Evolutionary conservation across 2,329 filamentous ascomycete species (phyloP).

Genomic region (Botrytis galanthina): DNA sequence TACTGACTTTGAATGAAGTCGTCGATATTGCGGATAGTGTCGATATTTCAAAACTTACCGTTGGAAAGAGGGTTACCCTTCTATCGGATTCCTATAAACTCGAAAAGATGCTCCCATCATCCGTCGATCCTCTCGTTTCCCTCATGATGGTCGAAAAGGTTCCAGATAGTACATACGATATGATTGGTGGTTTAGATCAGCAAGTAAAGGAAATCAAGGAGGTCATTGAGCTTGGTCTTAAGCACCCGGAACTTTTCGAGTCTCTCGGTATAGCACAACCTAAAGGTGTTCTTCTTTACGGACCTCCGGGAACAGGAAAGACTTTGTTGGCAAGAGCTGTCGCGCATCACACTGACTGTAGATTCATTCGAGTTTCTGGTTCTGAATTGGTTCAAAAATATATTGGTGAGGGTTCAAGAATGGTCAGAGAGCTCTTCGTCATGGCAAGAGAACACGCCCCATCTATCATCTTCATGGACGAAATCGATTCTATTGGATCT

Average conservation of each 20-base stretch:
- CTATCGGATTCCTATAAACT: slow-evolving; percentile 98
- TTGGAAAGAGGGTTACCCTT: slow-evolving; percentile 95
- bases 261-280: slow-evolving; percentile 98
- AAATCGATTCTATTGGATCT: slow-evolving; percentile 98
- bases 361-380: slow-evolving; percentile 96
- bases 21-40: slow-evolving; percentile 94
- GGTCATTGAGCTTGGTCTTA: slow-evolving; percentile 96
- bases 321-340: slow-evolving; percentile 92
- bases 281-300: slow-evolving; percentile 95
- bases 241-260: slow-evolving; percentile 98
- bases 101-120: slow-evolving; percentile 97
- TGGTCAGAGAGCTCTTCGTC: slow-evolving; percentile 98
- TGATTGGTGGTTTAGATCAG: slow-evolving; percentile 98
- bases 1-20: slow-evolving; percentile 52
- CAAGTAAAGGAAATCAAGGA: slow-evolving; percentile 99
- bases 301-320: slow-evolving; percentile 95
- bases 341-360: slow-evolving; percentile 97
- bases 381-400: slow-evolving; percentile 98
- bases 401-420: slow-evolving; percentile 95
- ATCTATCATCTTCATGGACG: slow-evolving; percentile 99
- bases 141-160: slow-evolving; percentile 99
- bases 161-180: slow-evolving; percentile 98
- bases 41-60: slow-evolving; percentile 91
- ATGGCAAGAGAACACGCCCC: slow-evolving; percentile 98
- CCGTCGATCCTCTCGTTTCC: slow-evolving; percentile 95